A percentile compares a stretch with the other conserved stretches of the same genome.
Conservation (phyloP, 805 yeast genomes). For the Candida golubevii region DNA sequence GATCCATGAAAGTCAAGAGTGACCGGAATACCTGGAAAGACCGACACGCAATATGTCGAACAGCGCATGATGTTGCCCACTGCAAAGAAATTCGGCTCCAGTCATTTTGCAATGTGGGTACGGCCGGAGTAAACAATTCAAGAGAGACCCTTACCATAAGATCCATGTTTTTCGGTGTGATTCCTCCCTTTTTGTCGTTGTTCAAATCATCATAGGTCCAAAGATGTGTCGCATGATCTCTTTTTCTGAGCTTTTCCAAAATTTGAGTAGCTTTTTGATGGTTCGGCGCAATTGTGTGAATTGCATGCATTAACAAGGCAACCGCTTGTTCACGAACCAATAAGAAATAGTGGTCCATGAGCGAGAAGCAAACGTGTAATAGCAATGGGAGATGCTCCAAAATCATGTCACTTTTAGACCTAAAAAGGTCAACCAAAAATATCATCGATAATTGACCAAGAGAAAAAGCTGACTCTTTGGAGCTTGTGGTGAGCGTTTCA, state of each 20-base stretch:
- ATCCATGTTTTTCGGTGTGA: constrained; percentile 87
- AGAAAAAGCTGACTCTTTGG: constrained; percentile 75
- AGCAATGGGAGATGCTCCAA: constrained; percentile 62
- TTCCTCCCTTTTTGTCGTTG: constrained; percentile 65
- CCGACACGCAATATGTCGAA: constrained; percentile 92
- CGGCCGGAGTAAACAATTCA: constrained; percentile 46
- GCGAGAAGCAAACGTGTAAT: constrained; percentile 72
- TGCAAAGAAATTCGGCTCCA: constrained; percentile 82
- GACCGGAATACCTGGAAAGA: constrained; percentile 92
- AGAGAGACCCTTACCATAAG: constrained; percentile 59
- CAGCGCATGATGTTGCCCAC: constrained; percentile 98
- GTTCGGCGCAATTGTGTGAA: constrained; percentile 58
- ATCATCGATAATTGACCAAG: constrained; percentile 83
- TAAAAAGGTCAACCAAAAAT: constrained; percentile 74
- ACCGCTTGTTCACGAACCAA: constrained; percentile 83
- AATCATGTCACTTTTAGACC: constrained; percentile 61
- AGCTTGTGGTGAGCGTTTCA: constrained; percentile 47
- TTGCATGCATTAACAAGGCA: constrained; percentile 65
- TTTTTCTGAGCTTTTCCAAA: constrained; percentile 52
- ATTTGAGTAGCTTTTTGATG: constrained; percentile 53
- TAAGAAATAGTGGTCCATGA: constrained; percentile 82
- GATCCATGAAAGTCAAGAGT: constrained; percentile 74
- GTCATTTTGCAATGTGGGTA: constrained; percentile 58
- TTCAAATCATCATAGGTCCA: constrained; percentile 89
- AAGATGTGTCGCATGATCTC: constrained; percentile 41